Conservation (phyloP, 352 stramenopile genomes). For the Pythium guiyangense region DNA sequence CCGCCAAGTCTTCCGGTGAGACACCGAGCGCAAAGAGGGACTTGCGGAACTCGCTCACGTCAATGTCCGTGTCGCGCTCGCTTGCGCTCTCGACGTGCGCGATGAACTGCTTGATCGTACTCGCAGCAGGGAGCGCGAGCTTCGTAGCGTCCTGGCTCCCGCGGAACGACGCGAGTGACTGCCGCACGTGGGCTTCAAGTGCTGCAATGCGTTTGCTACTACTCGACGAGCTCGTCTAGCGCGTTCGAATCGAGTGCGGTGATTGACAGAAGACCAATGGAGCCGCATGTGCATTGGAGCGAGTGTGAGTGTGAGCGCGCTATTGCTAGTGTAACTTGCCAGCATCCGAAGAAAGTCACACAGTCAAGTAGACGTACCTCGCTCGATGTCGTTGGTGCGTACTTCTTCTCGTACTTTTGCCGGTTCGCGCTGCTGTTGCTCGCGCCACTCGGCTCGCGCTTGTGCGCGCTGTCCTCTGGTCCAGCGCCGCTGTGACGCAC, state of each 20-base stretch:
- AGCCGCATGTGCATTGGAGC: too few species aligned
- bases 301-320: too few species aligned
- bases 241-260: background rate
- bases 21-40: slow-evolving; percentile 31
- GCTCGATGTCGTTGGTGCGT: background rate
- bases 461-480: background rate
- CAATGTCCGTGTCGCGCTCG: slow-evolving; percentile 11
- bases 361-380: too few species aligned
- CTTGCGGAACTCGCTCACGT: slow-evolving; percentile 25
- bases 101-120: slow-evolving; percentile 26
- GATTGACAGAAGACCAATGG: too few species aligned
- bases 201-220: slow-evolving; percentile 15
- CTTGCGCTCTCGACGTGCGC: slow-evolving; percentile 12
- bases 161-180: slow-evolving; percentile 22
- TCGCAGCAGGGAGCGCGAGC: slow-evolving; percentile 17
- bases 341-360: too few species aligned
- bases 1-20: slow-evolving; percentile 20
- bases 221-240: background rate
- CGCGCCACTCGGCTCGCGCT: background rate
- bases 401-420: slow-evolving; percentile 3
- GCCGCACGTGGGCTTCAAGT: slow-evolving; percentile 19
- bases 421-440: background rate
- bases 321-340: too few species aligned
- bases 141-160: slow-evolving; percentile 1
- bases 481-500: background rate